A percentile compares a stretch with the other conserved stretches of the same genome.
These are phyloP conservation scores for Hypoxylon sp. DNA, from an alignment of 2,329 filamentous ascomycete genomes.

Conservation along the genomic window DNA sequence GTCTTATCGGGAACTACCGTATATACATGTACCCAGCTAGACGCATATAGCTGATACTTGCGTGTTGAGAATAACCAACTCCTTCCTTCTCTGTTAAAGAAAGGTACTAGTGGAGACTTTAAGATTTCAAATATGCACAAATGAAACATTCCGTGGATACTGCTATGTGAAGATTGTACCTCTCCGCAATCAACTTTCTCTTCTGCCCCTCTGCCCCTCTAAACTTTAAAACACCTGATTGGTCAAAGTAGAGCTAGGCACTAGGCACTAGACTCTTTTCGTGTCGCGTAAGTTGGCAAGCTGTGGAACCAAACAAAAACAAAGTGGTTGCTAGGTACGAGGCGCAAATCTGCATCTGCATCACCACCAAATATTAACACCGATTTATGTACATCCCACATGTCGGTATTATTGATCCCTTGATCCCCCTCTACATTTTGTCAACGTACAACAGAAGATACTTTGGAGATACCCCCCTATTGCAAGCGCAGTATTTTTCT, in stretches of 20 bases:
- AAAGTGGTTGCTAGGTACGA: slow-evolving; percentile 50
- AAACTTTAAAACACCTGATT: not conserved
- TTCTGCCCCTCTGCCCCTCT: not conserved
- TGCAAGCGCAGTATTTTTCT: slow-evolving; percentile 21
- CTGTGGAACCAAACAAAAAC: slow-evolving; percentile 53
- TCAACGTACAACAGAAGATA: slow-evolving; percentile 21
- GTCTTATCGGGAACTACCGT: slow-evolving; percentile 39
- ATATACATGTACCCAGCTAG: not conserved
- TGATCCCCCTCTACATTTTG: slow-evolving; percentile 2
- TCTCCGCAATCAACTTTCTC: not conserved
- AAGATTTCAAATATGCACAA: not conserved
- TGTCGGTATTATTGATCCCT: slow-evolving; percentile 6
- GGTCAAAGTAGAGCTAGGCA: too few species aligned
- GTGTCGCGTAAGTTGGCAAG: slow-evolving; percentile 3
- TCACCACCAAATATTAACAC: slow-evolving; percentile 25
- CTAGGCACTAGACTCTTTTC: not conserved
- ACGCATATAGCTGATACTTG: not conserved
- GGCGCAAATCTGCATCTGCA: slow-evolving; percentile 16
- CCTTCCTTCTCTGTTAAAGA: slow-evolving; percentile 2
- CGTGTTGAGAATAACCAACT: not conserved
- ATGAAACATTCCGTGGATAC: not conserved
- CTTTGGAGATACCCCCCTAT: slow-evolving; percentile 27
- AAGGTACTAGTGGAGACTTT: too few species aligned
- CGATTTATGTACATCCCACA: slow-evolving; percentile 5
- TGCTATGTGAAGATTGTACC: not conserved